These are phyloP conservation scores for Psilocybe tampanensis DNA, from an alignment of 768 basidiomycete genomes.

Conservation along the genomic window DNA sequence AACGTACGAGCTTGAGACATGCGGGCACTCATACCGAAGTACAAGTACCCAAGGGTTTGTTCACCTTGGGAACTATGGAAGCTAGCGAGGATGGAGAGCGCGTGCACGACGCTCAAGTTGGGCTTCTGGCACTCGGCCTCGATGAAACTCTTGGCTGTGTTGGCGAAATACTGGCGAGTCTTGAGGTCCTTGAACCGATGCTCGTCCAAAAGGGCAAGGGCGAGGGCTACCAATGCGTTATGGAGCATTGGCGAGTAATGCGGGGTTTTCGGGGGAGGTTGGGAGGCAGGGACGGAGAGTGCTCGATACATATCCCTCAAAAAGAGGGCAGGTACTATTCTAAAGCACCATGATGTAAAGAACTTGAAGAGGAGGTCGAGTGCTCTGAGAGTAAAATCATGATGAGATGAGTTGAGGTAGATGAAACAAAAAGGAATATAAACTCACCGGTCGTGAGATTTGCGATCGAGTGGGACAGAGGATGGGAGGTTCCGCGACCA, in stretches of 20 bases:
- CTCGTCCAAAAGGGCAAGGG: slow-evolving; percentile 46
- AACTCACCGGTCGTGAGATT: slow-evolving; percentile 46
- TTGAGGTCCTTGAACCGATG: slow-evolving; percentile 43
- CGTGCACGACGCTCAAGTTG: slow-evolving; percentile 46
- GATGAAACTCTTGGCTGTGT: slow-evolving; percentile 46
- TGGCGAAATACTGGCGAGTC: slow-evolving; percentile 42
- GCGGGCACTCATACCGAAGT: slow-evolving; percentile 58
- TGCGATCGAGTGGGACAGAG: slow-evolving; percentile 42
- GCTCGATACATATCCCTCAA: slow-evolving; percentile 49
- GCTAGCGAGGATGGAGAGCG: slow-evolving; percentile 43
- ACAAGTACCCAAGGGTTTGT: slow-evolving; percentile 48
- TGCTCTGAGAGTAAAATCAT: slow-evolving; percentile 27
- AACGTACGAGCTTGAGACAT: slow-evolving; percentile 61
- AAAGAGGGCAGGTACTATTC: slow-evolving; percentile 50
- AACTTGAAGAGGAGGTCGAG: slow-evolving; percentile 52
- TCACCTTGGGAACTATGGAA: slow-evolving; percentile 50
- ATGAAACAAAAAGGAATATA: background rate
- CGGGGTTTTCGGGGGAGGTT: slow-evolving; percentile 43
- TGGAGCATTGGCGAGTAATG: slow-evolving; percentile 78
- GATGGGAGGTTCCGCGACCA: slow-evolving; percentile 51
- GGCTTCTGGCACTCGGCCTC: slow-evolving; percentile 49
- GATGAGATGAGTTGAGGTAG: background rate
- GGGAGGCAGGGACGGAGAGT: slow-evolving; percentile 36
- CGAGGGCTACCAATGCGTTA: slow-evolving; percentile 59
- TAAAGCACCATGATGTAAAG: slow-evolving; percentile 50